Percentiles rank a stretch among this genome's conserved stretches.
Conservation (phyloP, 2,329 filamentous ascomycete genomes). For the Aspergillus clavatus region DNA sequence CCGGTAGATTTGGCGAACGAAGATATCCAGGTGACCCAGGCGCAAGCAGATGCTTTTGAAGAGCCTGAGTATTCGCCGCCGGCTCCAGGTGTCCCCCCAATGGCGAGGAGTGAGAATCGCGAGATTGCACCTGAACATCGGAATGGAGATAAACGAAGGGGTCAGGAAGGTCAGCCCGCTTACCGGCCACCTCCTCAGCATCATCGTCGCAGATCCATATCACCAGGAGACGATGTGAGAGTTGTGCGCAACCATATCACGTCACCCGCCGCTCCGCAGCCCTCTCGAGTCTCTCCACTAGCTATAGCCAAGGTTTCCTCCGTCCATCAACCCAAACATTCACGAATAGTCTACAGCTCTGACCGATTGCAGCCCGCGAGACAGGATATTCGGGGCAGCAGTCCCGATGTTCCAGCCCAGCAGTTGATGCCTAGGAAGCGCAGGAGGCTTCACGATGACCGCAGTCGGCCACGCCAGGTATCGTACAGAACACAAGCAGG, state of each 20-base stretch:
- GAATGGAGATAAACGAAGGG: conserved; percentile 35
- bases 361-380: conserved; percentile 23
- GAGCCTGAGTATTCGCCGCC: conserved; percentile 48
- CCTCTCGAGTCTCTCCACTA: conserved; percentile 61
- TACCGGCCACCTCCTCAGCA: conserved; percentile 32
- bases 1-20: conserved; percentile 18
- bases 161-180: conserved; percentile 36
- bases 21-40: conserved; percentile 19
- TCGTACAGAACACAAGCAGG: conserved; percentile 31
- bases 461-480: conserved; percentile 29
- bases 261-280: conserved; percentile 69
- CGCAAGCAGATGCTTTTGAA: conserved; percentile 34
- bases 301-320: conserved; percentile 49
- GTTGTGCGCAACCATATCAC: conserved; percentile 69
- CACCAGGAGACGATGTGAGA: conserved; percentile 49
- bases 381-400: conserved; percentile 37
- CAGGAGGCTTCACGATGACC: conserved; percentile 43
- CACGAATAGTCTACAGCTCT: conserved; percentile 33
- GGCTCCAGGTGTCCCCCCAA: conserved; percentile 35
- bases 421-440: conserved; percentile 49
- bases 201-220: conserved; percentile 34
- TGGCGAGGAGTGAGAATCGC: conserved; percentile 24
- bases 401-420: conserved; percentile 40
- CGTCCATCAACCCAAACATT: conserved; percentile 53
- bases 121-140: conserved; percentile 20